Percentiles rank a stretch among this genome's conserved stretches.
Evolutionary conservation across 805 yeast genomes (phyloP).

Genomic region (Clavispora santaluciae): DNA sequence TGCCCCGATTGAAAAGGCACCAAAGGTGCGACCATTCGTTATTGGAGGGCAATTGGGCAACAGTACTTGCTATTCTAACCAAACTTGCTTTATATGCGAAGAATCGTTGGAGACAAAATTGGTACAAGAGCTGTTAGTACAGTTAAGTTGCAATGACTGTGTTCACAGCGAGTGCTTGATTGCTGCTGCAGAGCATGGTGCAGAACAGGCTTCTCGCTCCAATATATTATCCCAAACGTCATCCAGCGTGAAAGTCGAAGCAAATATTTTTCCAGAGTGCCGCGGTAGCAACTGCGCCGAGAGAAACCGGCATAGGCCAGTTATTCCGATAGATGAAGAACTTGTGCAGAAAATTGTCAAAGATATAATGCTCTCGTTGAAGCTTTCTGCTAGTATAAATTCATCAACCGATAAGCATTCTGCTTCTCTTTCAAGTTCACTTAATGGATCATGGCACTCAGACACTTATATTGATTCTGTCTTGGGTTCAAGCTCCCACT

Average conservation of each 20-base stretch:
- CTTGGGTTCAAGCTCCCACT: no score
- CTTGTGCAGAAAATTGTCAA: slow-evolving; percentile 5
- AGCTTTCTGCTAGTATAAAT: slow-evolving; percentile 3
- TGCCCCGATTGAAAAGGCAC: not conserved
- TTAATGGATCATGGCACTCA: no score
- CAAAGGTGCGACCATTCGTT: slow-evolving; percentile 1
- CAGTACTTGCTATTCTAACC: not conserved
- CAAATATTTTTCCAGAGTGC: slow-evolving; percentile 9
- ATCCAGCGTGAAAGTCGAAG: not conserved
- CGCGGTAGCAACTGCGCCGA: slow-evolving; percentile 8
- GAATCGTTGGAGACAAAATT: slow-evolving; percentile 45
- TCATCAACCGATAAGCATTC: no score
- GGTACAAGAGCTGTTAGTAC: slow-evolving; percentile 41
- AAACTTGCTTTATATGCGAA: slow-evolving; percentile 46
- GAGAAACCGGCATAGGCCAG: not conserved
- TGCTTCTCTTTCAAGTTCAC: no score
- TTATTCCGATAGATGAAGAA: slow-evolving; percentile 8
- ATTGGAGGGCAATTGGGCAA: not conserved
- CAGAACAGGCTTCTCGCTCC: not conserved
- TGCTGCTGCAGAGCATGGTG: slow-evolving; percentile 4
- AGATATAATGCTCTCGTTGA: slow-evolving; percentile 11
- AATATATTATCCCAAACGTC: not conserved
- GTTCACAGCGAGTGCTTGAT: slow-evolving; percentile 56
- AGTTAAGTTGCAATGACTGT: slow-evolving; percentile 50
- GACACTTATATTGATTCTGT: no score